A percentile compares a stretch with the other conserved stretches of the same genome.
phyloP scores from a whole-genome alignment of 2,329 filamentous ascomycete genomes.

The Phialocephala subalpina region DNA sequence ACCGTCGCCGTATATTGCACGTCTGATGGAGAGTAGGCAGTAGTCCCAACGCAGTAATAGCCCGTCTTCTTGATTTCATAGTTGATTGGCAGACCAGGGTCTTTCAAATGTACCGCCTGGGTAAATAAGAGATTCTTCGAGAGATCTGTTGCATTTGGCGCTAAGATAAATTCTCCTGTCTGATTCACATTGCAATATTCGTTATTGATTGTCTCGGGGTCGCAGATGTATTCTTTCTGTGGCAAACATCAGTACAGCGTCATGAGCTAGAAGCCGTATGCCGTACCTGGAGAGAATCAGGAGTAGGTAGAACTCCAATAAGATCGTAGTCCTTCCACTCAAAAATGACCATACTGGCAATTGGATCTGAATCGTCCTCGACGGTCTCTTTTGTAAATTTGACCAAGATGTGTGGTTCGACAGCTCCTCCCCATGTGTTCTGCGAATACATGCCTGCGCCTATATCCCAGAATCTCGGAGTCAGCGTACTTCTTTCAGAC shows the following conservation, averaged over 20 bases:
- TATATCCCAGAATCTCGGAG: conserved; percentile 45
- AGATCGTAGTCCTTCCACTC: conserved; percentile 89
- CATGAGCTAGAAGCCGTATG: neutral
- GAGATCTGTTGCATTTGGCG: conserved; percentile 75
- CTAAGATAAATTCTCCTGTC: conserved; percentile 84
- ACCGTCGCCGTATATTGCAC: conserved; percentile 79
- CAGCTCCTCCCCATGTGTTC: conserved; percentile 84
- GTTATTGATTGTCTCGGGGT: conserved; percentile 71
- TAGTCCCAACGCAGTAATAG: conserved; percentile 93
- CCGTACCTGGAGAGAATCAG: conserved; percentile 62
- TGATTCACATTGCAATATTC: conserved; percentile 80
- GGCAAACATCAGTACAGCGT: conserved; percentile 44
- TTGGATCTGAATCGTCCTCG: conserved; percentile 71
- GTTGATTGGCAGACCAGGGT: conserved; percentile 72
- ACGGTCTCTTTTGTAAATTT: conserved; percentile 73
- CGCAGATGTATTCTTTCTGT: conserved; percentile 77
- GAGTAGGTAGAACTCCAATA: conserved; percentile 72
- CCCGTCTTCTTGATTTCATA: conserved; percentile 90
- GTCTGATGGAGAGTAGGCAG: conserved; percentile 67
- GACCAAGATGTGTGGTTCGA: conserved; percentile 88
- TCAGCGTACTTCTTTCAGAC: too few species aligned
- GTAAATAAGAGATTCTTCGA: conserved; percentile 80
- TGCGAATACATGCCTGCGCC: conserved; percentile 94
- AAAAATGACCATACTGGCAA: conserved; percentile 88
- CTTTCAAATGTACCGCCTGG: conserved; percentile 81